These are phyloP conservation scores for Rhytidhysteron rufulum DNA, from an alignment of 2,329 filamentous ascomycete species.

Conservation along the genomic window DNA sequence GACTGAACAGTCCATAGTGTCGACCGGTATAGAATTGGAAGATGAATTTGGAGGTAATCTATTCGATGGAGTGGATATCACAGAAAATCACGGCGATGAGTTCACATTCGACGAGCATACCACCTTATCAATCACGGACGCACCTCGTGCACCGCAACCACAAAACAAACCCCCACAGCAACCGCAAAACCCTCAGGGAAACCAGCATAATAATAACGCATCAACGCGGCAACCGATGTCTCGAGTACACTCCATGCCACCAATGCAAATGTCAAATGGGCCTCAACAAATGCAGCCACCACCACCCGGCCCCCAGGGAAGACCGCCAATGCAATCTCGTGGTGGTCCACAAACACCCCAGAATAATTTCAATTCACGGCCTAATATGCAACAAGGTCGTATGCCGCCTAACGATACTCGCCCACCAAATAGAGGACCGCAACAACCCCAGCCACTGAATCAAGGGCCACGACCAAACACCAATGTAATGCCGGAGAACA, in stretches of 20 bases:
- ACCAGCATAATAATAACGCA: conserved; percentile 18
- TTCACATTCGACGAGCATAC: conserved; percentile 21
- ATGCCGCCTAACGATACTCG: conserved; percentile 15
- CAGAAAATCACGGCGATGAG: conserved; percentile 63
- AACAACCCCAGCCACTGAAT: not conserved
- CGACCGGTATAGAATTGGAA: conserved; percentile 44
- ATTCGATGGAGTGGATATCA: conserved; percentile 55
- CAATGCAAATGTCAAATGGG: conserved; percentile 16
- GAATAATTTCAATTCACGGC: conserved; percentile 4
- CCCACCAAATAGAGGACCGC: not conserved
- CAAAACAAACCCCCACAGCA: conserved; percentile 11
- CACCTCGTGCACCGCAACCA: conserved; percentile 7
- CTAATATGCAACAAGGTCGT: conserved; percentile 1
- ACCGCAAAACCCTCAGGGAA: conserved; percentile 3
- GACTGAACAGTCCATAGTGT: conserved; percentile 31
- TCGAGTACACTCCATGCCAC: conserved; percentile 21
- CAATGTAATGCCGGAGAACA: conserved; percentile 5
- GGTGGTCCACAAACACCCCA: conserved; percentile 7
- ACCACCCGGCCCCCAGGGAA: conserved; percentile 18
- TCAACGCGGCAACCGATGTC: conserved; percentile 19
- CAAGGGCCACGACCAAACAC: conserved; percentile 2
- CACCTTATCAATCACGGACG: not conserved
- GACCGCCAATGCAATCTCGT: conserved; percentile 8
- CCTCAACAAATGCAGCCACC: conserved; percentile 19
- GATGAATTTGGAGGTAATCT: conserved; percentile 54